Evolutionary conservation across 1,139 yeast genomes (phyloP), one percentile per base, ranked within the genome.

Genomic region (Sugiyamaella castrensis): DNA sequence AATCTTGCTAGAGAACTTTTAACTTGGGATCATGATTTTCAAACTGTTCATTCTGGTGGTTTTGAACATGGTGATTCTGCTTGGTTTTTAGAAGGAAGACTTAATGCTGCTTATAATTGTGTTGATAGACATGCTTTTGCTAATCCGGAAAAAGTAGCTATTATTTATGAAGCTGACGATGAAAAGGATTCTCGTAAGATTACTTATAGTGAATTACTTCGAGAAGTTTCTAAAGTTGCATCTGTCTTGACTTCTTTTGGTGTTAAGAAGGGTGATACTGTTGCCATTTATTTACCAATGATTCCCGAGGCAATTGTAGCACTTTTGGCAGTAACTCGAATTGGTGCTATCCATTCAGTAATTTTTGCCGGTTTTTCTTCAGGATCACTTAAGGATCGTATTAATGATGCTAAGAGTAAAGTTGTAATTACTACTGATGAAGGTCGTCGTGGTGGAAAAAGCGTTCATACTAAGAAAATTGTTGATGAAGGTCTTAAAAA

Each of bases 241-340:
- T 95, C 91, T 63, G 87, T 89, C 32, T 79, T 92, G 67, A 72
- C 79, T 64, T 75, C 82, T 48, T 87, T 95, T 88, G 98, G 98
- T 55, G 83, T 92, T 62, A 71, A 75, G 59, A 87, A 87, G 70
- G 98, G 98, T 67, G 98, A 92, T 68, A 87, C 95, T 38, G 98
- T 92, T 53, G 98, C 97, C 54, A 84, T 92, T 58, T 92, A 92
- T 72, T 74, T 92, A 73, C 98, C 98, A 66, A 92, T 92, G 98
- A 89, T 88, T 55, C 88, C 97, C 49, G 96, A 89, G 71, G 96
- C 98, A 46, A 80, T 92, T 52, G 78, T 92, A 59, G 91, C 98
- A 56, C 84, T 92, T 87, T 77, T 92, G 65, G 97, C 98, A 47
- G 87, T 89, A 62, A 91, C 87, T 43, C 84, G 98, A 73, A 73